Evolutionary conservation across 1,139 yeast species (phyloP).

Genomic region (Sugiyamaella neomexicana): DNA sequence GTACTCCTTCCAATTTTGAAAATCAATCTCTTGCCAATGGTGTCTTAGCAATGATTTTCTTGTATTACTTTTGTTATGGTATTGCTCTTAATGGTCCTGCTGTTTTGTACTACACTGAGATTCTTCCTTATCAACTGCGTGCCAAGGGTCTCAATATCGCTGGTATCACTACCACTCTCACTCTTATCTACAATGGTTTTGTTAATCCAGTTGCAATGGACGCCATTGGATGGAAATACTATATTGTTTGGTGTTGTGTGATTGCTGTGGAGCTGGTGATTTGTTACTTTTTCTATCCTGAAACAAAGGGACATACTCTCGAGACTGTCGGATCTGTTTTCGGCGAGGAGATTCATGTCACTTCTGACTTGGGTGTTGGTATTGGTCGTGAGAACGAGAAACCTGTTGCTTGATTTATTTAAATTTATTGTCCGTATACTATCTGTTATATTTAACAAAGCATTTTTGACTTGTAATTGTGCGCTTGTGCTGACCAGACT

Average conservation of each 20-base stretch:
- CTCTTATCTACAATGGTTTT: slow-evolving; percentile 39
- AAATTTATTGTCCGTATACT: background rate
- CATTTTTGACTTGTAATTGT: background rate
- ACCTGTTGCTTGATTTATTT: slow-evolving; percentile 8
- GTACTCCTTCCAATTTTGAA: slow-evolving; percentile 22
- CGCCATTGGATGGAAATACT: slow-evolving; percentile 59
- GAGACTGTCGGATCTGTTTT: slow-evolving; percentile 56
- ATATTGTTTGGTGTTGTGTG: slow-evolving; percentile 74
- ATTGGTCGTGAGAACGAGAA: slow-evolving; percentile 15
- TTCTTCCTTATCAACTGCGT: slow-evolving; percentile 44
- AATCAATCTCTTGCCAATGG: slow-evolving; percentile 29
- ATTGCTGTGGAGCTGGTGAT: slow-evolving; percentile 67
- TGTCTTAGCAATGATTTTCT: slow-evolving; percentile 31
- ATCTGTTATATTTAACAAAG: background rate
- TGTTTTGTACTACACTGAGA: slow-evolving; percentile 43
- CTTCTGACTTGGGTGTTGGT: slow-evolving; percentile 13
- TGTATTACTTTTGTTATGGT: slow-evolving; percentile 28
- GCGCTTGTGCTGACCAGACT: background rate
- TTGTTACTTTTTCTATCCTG: slow-evolving; percentile 84
- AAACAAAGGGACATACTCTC: slow-evolving; percentile 81
- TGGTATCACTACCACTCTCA: slow-evolving; percentile 26
- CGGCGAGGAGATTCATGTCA: slow-evolving; percentile 35
- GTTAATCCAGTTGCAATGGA: slow-evolving; percentile 63
- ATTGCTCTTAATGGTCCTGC: slow-evolving; percentile 35
- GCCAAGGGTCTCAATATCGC: slow-evolving; percentile 39